phyloP scores from a whole-genome alignment of 2,329 filamentous ascomycete species.

The Aureobasidium vineae region DNA sequence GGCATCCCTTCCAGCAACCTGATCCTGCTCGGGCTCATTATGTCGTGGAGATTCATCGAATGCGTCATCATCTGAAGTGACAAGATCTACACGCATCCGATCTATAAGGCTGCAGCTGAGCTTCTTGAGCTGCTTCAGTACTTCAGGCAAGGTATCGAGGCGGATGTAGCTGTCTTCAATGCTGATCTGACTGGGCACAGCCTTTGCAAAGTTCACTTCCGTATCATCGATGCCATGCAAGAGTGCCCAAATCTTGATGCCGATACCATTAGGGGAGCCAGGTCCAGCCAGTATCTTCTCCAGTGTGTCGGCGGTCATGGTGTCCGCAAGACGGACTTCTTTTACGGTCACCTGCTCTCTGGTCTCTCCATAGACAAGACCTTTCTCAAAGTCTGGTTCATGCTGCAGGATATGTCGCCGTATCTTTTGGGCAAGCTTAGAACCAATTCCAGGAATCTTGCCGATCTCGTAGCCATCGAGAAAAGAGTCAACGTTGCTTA shows the following conservation, averaged over 20 bases:
- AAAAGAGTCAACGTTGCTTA: constrained; percentile 57
- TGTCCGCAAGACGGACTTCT: constrained; percentile 62
- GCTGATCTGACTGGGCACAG: constrained; percentile 81
- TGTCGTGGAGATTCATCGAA: constrained; percentile 33
- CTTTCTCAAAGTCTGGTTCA: constrained; percentile 45
- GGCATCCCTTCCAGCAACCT: too few species aligned
- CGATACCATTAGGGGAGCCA: constrained; percentile 69
- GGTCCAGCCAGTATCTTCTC: constrained; percentile 68
- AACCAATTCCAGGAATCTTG: constrained; percentile 81
- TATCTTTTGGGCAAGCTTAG: constrained; percentile 69
- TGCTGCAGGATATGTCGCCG: constrained; percentile 59
- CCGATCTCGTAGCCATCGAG: constrained; percentile 74
- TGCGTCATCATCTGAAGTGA: constrained; percentile 50
- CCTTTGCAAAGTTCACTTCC: constrained; percentile 68
- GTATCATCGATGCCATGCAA: constrained; percentile 76
- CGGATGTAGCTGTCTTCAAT: constrained; percentile 89
- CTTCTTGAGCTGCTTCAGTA: constrained; percentile 66
- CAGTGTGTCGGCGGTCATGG: constrained; percentile 63
- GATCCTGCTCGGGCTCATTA: background rate
- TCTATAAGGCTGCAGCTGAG: constrained; percentile 69
- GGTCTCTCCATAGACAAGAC: constrained; percentile 50
- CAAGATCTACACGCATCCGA: constrained; percentile 75
- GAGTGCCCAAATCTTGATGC: constrained; percentile 70
- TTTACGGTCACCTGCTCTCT: constrained; percentile 62
- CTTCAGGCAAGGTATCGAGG: constrained; percentile 62